Base-by-base conservation (phyloP, 2,329 filamentous ascomycete species). In the Diaporthe humulicola region DNA sequence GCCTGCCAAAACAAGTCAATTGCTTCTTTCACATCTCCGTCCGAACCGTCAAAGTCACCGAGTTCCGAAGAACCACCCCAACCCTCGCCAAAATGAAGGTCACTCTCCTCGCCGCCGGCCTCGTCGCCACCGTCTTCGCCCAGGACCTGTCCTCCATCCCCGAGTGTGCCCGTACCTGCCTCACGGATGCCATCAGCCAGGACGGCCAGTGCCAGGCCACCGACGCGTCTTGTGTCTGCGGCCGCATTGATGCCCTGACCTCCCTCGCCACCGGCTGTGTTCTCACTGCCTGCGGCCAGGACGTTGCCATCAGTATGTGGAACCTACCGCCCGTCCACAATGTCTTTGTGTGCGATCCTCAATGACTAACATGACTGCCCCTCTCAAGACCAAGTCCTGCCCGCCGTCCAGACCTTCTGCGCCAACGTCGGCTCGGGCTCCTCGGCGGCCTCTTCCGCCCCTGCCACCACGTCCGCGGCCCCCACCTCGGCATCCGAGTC, bases 101-200 rank as follows among this genome's bases (percentile, higher is more conserved):
- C 48, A 69, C 64, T 28, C 64, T 69, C 64, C 64, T 69, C 64
- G 64, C 64, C 64, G 64, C 64, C 48, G 64, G 64, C 64, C 64
- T 69, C 48, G 64, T 69, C 10, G 64, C 64, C 64, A 30, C 64
- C 33, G 64, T 54, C 48, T 69, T 40, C 48, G 64, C 64, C 6
- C 64, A 69, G 48, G 64, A 69, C 64, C 48, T 69, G n/a, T 54
- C 64, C 64, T 28, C 30, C 64, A 40, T 69, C 64, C 64, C 64
- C 33, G 33, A 69, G 64, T 69, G 64, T 54, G 64, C 64, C 4
- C 45, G 33, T 8, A 28, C 48, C 33, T 69, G 64, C 33, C 33
- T 69, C 17, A 69, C 48, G 14, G n/a, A 69, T 30, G 64, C 64
- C 64, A 69, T 69, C 48, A 40, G 3, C 64, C 33, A 69, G 64